Evolutionary conservation across 2,329 filamentous ascomycete species (phyloP).

Genomic region (Colletotrichum sp.): DNA sequence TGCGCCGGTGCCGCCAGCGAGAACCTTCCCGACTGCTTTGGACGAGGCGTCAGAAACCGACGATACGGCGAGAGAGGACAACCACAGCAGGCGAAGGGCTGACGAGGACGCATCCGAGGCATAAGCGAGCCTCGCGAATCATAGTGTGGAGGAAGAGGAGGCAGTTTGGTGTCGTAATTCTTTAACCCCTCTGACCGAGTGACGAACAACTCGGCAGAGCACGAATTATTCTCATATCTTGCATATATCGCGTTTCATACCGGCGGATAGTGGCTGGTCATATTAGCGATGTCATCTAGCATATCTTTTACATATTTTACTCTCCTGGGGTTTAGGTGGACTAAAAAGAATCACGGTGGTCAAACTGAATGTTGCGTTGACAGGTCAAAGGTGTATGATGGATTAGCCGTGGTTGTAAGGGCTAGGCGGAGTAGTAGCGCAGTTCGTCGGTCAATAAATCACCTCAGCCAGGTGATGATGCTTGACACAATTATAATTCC

Average conservation of each 20-base stretch:
- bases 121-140: neutral
- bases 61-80: constrained; percentile 17
- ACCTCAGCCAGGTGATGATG: neutral
- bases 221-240: constrained; percentile 11
- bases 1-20: neutral
- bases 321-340: neutral
- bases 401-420: neutral
- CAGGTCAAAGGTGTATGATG: neutral
- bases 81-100: neutral
- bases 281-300: neutral
- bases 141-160: neutral
- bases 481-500: neutral
- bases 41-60: constrained; percentile 20
- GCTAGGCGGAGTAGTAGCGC: neutral
- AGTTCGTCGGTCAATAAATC: neutral
- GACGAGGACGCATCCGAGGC: neutral
- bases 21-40: neutral
- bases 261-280: neutral
- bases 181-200: neutral
- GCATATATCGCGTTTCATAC: constrained; percentile 1
- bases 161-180: neutral
- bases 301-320: neutral
- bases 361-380: neutral
- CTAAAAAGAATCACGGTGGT: neutral
- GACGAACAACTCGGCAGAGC: constrained; percentile 11